Evolutionary conservation across 352 stramenopile genomes (phyloP), one percentile per base, ranked within the genome.

Genomic region (Plasmopara viticola): DNA sequence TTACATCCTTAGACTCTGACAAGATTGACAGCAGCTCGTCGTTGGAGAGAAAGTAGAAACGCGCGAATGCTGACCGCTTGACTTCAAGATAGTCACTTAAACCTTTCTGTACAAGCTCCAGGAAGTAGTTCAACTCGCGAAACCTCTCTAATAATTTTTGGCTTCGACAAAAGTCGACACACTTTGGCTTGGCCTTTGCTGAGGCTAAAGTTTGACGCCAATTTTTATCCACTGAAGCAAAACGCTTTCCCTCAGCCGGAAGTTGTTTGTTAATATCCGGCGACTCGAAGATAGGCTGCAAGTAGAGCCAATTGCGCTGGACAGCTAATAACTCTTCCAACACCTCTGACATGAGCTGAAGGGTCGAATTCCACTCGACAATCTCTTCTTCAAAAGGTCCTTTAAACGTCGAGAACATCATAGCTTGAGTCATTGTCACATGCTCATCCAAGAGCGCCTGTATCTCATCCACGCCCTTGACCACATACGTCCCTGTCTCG

Each of bases 191-290:
- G 0, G 72, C 53, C 55, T 97, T 96, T 0, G 85, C 93, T 1
- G 73, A 64, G 2, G 70, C 70, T 17, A 98, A 74, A 2, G 89
- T 98, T 42, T 94, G 78, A 3, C 93, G 73, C 93, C 93, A 98
- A 53, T 97, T 97, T 53, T 98, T 97, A 57, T 98, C 94, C 6
- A 98, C 93, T 0, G 88, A 96, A 1, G 87, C 81, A 49, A 98
- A 98, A 2, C 92, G 79, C 56, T 98, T 98, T 7, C 89, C 91
- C 58, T 98, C 94, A 0, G 85, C 74, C 1, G 94, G 93, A 6
- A 98, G 80, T 56, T 98, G 94, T 60, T 98, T 98, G 66, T 97
- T 97, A 60, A 98, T 98, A 53, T 98, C 93, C 0, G 88, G 80
- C 0, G 86, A 97, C 52, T 98, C 93, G 46, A 98, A 98, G 50